Evolutionary conservation across 2,329 filamentous ascomycete species (phyloP).

Genomic region (Botrytis hyacinthi): DNA sequence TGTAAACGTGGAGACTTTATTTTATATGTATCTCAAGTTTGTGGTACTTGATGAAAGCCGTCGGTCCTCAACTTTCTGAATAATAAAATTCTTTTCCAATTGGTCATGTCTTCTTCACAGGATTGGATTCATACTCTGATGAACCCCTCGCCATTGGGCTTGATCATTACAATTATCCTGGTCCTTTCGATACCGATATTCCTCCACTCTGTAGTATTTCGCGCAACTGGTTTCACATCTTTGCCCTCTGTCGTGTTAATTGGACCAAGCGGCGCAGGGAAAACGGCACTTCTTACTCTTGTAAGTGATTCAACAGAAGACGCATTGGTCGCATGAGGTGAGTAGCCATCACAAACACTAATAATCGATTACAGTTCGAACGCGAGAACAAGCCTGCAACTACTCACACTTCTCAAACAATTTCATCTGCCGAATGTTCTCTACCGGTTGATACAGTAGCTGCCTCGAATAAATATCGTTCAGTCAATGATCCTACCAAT

Average conservation of each 20-base stretch:
- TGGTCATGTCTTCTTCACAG: slow-evolving; percentile 27
- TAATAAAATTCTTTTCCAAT: background rate
- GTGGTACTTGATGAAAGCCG: background rate
- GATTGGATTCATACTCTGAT: slow-evolving; percentile 52
- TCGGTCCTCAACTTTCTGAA: background rate
- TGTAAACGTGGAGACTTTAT: background rate
- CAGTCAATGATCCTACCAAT: slow-evolving; percentile 59
- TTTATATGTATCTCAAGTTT: background rate
- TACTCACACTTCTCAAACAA: slow-evolving; percentile 61
- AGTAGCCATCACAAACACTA: slow-evolving; percentile 22
- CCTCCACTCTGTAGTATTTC: slow-evolving; percentile 71
- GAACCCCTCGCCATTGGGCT: slow-evolving; percentile 57
- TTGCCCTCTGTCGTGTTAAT: slow-evolving; percentile 77
- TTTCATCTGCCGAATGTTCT: slow-evolving; percentile 54
- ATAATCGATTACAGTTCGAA: slow-evolving; percentile 46
- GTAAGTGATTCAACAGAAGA: slow-evolving; percentile 43
- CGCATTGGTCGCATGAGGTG: background rate
- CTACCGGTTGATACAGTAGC: slow-evolving; percentile 53
- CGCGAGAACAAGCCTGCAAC: slow-evolving; percentile 45
- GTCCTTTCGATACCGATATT: slow-evolving; percentile 71
- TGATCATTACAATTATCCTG: slow-evolving; percentile 68
- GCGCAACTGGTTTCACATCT: slow-evolving; percentile 60
- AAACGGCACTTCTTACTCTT: slow-evolving; percentile 83
- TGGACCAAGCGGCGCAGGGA: slow-evolving; percentile 80
- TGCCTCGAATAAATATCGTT: slow-evolving; percentile 62